A percentile compares a stretch with the other conserved stretches of the same genome.
Evolutionary conservation across 73 alveolate genomes (phyloP).

Genomic region (Paramecium sexaurelia): DNA sequence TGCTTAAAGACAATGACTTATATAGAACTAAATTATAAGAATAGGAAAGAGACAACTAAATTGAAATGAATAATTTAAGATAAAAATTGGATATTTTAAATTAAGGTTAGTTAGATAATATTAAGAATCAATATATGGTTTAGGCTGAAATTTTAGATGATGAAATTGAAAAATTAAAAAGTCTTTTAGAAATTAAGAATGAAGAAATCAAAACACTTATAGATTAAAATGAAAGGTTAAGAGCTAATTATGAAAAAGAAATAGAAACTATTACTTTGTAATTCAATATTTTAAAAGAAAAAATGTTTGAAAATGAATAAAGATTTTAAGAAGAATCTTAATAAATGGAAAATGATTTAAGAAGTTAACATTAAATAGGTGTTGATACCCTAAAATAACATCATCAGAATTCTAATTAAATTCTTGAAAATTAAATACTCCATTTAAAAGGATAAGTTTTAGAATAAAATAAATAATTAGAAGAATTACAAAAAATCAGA

Average conservation of each 20-base stretch:
- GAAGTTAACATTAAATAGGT: neutral
- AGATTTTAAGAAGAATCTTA: neutral
- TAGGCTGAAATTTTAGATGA: conserved; percentile 33
- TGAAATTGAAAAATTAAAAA: conserved; percentile 49
- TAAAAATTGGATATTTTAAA: conserved; percentile 29
- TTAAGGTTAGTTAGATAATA: conserved; percentile 26
- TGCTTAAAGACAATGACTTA: conserved; percentile 21
- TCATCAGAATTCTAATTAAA: neutral
- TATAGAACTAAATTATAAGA: conserved; percentile 25
- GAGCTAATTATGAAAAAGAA: conserved; percentile 49
- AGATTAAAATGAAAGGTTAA: conserved; percentile 19
- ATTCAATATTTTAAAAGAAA: conserved; percentile 34
- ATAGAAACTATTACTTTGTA: neutral
- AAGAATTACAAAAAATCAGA: neutral
- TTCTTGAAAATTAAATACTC: neutral
- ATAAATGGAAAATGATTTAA: neutral
- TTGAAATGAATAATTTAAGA: conserved; percentile 39
- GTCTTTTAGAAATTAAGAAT: conserved; percentile 28
- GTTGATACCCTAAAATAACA: neutral
- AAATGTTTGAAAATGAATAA: conserved; percentile 43
- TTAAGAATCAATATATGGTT: conserved; percentile 9
- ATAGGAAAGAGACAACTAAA: neutral
- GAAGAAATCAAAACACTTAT: conserved; percentile 37
- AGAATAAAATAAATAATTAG: conserved; percentile 12
- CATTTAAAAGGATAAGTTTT: conserved; percentile 24